phyloP scores from a whole-genome alignment of 306 rosid species.

The Neltuma alba region DNA sequence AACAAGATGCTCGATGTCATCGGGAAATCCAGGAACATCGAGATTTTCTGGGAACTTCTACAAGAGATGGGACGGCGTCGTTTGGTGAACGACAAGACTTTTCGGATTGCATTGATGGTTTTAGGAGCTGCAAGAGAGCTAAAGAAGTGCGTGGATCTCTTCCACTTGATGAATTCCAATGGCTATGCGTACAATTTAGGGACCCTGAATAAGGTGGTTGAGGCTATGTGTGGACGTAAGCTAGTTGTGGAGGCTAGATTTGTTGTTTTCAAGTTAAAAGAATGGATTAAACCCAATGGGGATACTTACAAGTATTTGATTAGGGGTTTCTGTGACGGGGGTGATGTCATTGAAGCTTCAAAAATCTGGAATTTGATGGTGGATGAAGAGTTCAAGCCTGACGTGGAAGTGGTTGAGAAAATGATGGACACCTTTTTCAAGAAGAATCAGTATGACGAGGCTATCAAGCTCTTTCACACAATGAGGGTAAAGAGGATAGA shows the following conservation, averaged over 20 bases:
- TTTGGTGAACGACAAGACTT: conserved; percentile 56
- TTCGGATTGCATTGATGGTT: conserved; percentile 52
- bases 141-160: conserved; percentile 74
- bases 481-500: conserved; percentile 67
- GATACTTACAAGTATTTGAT: conserved; percentile 57
- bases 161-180: conserved; percentile 64
- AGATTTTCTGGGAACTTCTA: conserved; percentile 64
- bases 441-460: conserved; percentile 55
- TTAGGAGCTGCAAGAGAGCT: conserved; percentile 65
- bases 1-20: conserved; percentile 56
- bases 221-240: conserved; percentile 52
- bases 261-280: conserved; percentile 64
- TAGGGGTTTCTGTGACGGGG: conserved; percentile 65
- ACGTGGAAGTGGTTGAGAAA: conserved; percentile 56
- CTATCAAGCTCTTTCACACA: conserved; percentile 64
- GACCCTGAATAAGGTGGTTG: conserved; percentile 61
- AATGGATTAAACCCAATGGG: conserved; percentile 55
- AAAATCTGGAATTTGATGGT: conserved; percentile 84
- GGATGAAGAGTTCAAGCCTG: conserved; percentile 68
- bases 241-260: conserved; percentile 73
- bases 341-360: conserved; percentile 76
- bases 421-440: conserved; percentile 76
- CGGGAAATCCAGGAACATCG: conserved; percentile 60
- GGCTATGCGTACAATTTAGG: conserved; percentile 54
- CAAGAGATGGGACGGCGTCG: conserved; percentile 54